Evolutionary conservation across 495 filamentous ascomycete genomes (phyloP), one percentile per base, ranked within the genome.

Genomic region (Aspergillus taichungensis): DNA sequence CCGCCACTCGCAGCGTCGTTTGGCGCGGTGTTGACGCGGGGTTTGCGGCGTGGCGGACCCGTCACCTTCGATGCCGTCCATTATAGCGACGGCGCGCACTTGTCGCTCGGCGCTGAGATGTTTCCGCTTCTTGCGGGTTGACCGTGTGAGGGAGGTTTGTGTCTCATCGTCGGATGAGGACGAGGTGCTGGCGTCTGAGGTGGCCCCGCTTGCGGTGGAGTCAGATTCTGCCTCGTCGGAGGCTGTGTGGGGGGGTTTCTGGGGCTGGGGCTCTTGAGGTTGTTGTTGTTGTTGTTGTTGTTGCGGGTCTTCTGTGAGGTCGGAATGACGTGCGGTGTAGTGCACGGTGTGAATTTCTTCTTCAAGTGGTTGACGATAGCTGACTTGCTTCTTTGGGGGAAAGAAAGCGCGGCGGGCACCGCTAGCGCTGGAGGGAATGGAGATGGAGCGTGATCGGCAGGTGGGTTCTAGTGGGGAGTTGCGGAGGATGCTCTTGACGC

Each of bases 401-500:
- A 79, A 79, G 46, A 78, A 68, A 8, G 75, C 68, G 27, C 75
- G 67, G 29, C 68, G 66, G 18, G 57, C 41, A 44, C 56, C 55
- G 37, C 55, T 52, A 35, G 56, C 53, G 49, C 51, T 60, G 31
- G 69, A 55, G 18, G 72, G 63, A 34, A 71, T 60, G 37, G 68
- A 68, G 8, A 60, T 57, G 9, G 67, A 66, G 13, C 64, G 60
- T 28, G 60, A 62, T 30, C 62, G 58, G 18, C 64, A 51, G 33
- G 56, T 43, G 9, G 57, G 30, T 64, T 78, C 49, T 18, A 73
- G 50, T 2, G 83, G 84, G 7, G 83, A 87, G 68, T 89, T 89
- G 57, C 83, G 81, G 29, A 89, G 70, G 60, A 89, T 89, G 61
- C 82, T 85, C 49, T 76, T 79, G 6, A 87, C 71, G 6, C 75